Evolutionary conservation across 2,329 filamentous ascomycete genomes (phyloP).

Genomic region (Parafenestella ontariensis): DNA sequence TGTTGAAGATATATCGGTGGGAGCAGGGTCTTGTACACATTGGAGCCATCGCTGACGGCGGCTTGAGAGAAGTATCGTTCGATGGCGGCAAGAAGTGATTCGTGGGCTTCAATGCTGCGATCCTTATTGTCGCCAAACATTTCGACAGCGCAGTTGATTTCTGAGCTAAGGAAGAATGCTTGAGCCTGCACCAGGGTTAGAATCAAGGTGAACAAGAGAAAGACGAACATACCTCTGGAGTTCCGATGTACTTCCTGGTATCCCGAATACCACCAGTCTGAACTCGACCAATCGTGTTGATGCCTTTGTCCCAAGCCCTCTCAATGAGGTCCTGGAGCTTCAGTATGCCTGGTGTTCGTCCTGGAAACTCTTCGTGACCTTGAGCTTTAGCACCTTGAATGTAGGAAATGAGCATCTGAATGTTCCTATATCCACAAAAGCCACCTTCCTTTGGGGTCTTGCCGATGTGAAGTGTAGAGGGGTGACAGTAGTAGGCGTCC

Average conservation of each 20-base stretch:
- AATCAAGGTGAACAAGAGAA: not conserved
- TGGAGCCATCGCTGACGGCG: conserved; percentile 58
- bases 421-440: conserved; percentile 95
- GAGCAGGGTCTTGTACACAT: conserved; percentile 73
- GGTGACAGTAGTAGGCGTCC: conserved; percentile 80
- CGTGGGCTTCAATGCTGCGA: conserved; percentile 56
- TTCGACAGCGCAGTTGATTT: conserved; percentile 63
- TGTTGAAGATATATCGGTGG: conserved; percentile 93
- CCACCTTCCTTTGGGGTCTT: conserved; percentile 83
- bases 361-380: conserved; percentile 67
- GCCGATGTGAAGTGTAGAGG: conserved; percentile 77
- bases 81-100: conserved; percentile 69
- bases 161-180: conserved; percentile 74
- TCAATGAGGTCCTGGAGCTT: conserved; percentile 88
- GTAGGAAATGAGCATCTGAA: conserved; percentile 88
- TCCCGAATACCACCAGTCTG: conserved; percentile 87
- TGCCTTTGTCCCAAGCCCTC: conserved; percentile 83
- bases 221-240: conserved; percentile 71
- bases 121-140: conserved; percentile 60
- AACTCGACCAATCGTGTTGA: conserved; percentile 74
- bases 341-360: conserved; percentile 75
- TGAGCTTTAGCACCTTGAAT: conserved; percentile 66
- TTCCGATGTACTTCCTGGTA: conserved; percentile 96
- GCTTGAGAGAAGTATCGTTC: conserved; percentile 75
- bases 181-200: conserved; percentile 67